phyloP scores from a whole-genome alignment of 2,329 filamentous ascomycete genomes.

The Aspergillus candidus region DNA sequence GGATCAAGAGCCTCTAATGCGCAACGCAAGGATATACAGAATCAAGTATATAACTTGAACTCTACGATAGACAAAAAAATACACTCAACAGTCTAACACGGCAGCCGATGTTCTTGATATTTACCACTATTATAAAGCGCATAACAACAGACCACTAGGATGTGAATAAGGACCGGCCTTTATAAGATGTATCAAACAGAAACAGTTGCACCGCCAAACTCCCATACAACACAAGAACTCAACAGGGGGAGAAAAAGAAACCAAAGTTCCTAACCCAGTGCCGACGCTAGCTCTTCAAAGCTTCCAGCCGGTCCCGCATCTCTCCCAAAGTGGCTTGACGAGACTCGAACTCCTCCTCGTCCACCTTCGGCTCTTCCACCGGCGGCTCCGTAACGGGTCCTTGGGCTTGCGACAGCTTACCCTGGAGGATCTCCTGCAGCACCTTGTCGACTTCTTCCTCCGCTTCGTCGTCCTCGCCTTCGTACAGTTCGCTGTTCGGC shows the following conservation, averaged over 20 bases:
- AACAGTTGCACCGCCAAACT: not conserved
- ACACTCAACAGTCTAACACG: too few species aligned
- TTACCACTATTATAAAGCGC: too few species aligned
- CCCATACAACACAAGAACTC: too few species aligned
- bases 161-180: constrained; percentile 1
- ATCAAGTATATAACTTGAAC: too few species aligned
- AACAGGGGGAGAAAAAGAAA: too few species aligned
- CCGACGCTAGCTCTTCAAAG: constrained; percentile 67
- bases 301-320: constrained; percentile 88
- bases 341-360: constrained; percentile 71
- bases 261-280: too few species aligned
- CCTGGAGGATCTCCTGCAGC: constrained; percentile 81
- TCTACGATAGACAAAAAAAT: too few species aligned
- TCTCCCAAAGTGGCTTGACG: constrained; percentile 86
- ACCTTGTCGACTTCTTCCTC: constrained; percentile 90
- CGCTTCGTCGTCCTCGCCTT: constrained; percentile 67
- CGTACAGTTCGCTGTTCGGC: constrained; percentile 65
- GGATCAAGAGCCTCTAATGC: too few species aligned
- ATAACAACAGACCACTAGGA: too few species aligned
- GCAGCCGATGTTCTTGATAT: too few species aligned
- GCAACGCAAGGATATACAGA: too few species aligned
- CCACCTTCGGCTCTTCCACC: constrained; percentile 47
- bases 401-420: constrained; percentile 63
- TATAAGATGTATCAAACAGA: constrained; percentile 4
- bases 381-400: constrained; percentile 51